Base-by-base conservation (phyloP, 2,329 filamentous ascomycete species). In the Aaosphaeria pasadenensis region DNA sequence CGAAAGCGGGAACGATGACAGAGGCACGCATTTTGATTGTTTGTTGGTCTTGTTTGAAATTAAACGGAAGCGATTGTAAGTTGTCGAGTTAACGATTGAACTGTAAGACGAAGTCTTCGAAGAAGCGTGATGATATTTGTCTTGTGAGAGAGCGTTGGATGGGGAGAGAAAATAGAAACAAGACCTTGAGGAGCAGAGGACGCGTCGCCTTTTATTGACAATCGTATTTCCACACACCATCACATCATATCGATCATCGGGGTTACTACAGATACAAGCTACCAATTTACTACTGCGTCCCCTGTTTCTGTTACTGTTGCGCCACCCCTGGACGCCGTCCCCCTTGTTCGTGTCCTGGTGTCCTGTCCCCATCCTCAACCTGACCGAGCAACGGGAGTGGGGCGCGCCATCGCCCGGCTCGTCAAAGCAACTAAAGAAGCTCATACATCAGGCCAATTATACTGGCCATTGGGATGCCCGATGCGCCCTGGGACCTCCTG, bases 11-110 rank as follows among this genome's bases (percentile, higher is more conserved):
- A 57, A 59, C 53, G 56, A 64, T 56, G 57, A 62, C 48, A 47
- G 58, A 58, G 53, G 63, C 53, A 48, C 63, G 64, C 64, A 68
- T 68, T 6, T 58, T 66, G 60, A 54, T n/a, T 39, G 42, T 48
- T 42, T 42, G 33, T 31, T 9, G 40, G 36, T 39, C 41, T 44
- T 28, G 17, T 41, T 46, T 6, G 38, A 13, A 13, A 7, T 24
- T 7, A 11, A 17, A 36, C n/a, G 41, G 24, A 28, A 4, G 11
- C 13, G 35, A 29, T 38, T 24, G 40, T 17, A 39, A 33, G 41
- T 6, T 28, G 5, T 11, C 13, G 11, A 43, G 32, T 29, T 46
- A 49, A 43, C 43, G 43, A 49, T 33, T 17, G 43, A 39, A 29
- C 38, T 42, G 43, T 30, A 43, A 28, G 33, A 42, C 13, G 40